phyloP scores from a whole-genome alignment of 768 basidiomycete species.

The Gymnopilus junonius region DNA sequence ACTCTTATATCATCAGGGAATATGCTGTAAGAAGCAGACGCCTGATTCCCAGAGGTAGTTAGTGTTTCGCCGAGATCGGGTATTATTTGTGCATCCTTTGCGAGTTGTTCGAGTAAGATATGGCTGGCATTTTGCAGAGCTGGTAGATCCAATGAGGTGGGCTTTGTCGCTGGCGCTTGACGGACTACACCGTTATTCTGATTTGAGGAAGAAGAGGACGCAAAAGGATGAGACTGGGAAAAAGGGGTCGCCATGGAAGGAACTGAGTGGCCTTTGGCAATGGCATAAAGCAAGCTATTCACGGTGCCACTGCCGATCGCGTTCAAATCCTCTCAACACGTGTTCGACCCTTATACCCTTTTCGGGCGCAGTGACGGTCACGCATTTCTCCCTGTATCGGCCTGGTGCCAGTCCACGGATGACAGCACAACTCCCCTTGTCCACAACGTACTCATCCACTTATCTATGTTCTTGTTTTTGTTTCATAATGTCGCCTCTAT shows the following conservation, averaged over 20 bases:
- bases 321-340: constrained; percentile 33
- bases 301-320: constrained; percentile 25
- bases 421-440: too few relatives aligned
- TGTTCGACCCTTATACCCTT: constrained; percentile 13
- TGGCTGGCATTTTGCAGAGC: constrained; percentile 69
- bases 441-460: neutral
- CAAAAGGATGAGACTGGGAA: constrained; percentile 19
- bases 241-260: constrained; percentile 21
- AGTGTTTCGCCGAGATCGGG: constrained; percentile 78
- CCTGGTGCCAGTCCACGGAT: too few relatives aligned
- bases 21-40: constrained; percentile 78
- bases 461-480: neutral
- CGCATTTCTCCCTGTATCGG: neutral
- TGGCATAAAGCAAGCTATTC: neutral
- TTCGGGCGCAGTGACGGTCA: constrained; percentile 3
- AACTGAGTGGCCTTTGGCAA: neutral
- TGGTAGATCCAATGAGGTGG: constrained; percentile 56
- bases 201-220: constrained; percentile 22
- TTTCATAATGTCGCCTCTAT: neutral
- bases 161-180: constrained; percentile 32
- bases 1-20: constrained; percentile 79
- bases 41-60: constrained; percentile 59
- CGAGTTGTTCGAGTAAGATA: constrained; percentile 68
- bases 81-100: constrained; percentile 74
- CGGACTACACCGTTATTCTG: constrained; percentile 23